Base-by-base conservation (phyloP, 768 basidiomycete genomes). In the Boletus edulis region DNA sequence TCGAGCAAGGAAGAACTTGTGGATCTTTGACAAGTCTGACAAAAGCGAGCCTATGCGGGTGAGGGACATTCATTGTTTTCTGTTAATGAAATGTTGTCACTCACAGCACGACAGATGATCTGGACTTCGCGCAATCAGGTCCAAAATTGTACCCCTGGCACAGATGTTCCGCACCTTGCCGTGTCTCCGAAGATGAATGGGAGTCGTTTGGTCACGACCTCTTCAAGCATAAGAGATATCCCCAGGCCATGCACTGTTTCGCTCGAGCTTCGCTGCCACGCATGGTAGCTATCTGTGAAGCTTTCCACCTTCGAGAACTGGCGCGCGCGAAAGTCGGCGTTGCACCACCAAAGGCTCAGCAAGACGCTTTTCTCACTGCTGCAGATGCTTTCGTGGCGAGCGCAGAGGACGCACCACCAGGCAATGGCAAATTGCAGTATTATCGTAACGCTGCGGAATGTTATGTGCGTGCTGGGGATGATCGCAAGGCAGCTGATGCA, bases 11-110 rank as follows among this genome's bases (percentile, higher is more conserved):
- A 85, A 83, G 52, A 85, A 86, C 48, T 62, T 89, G 7, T 87
- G 87, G 85, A 81, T 89, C 18, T 79, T 80, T 2, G 88, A 89
- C 64, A 76, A 73, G 34, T 87, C 86, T 0, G 68, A 73, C 1
- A 81, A 77, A 53, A 73, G 78, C 17, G 78, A 81, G 40, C 77
- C 84, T 3, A 83, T 87, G 81, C 73, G 76, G 59, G 86, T 86
- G 46, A 59, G 43, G 15, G 1, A 45, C 2, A 4, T 20, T 24
- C 8, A 12, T 13, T 5, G 17, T 3, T 46, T 64, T 22, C 34
- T 29, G 3, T 13, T n/a, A 6, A 29, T n/a, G n/a, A n/a, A n/a
- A n/a, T 27, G 11, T 13, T 1, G 8, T 37, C 29, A 14, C 45
- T 62, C 17, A 60, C 20, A 9, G 8, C 1, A 10, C 6, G 6